Base-by-base conservation (phyloP, 2,329 filamentous ascomycete genomes). In the Cercospora canescens region DNA sequence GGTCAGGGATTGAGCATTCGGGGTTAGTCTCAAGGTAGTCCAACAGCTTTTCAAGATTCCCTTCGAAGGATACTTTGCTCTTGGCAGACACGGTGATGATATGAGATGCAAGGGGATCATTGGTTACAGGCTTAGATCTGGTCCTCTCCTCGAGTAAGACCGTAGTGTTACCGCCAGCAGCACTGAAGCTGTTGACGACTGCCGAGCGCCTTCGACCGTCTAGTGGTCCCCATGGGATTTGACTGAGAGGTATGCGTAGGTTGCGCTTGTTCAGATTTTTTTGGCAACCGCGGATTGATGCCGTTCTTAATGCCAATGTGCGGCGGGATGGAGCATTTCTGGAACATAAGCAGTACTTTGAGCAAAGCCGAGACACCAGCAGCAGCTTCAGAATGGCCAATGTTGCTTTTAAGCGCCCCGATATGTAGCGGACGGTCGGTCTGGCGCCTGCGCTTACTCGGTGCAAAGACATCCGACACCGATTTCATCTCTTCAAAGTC, bases 151-250 rank as follows among this genome's bases (percentile, higher is more conserved):
- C 87, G 1, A 92, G 72, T 6, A 92, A 76, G 26, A 91, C 76
- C 16, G 88, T 86, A 1, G 89, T 91, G 77, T 92, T 92, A 35
- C 90, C 89, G 69, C 89, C 89, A 61, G 89, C 88, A 6, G 89
- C 90, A 68, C 86, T 87, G 74, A 91, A 91, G 79, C 90, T 91
- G 80, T 92, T 92, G 68, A 90, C 76, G 24, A 81, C 76, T 0
- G 81, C 79, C 6, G 77, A 75, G 2, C 84, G 76, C 61, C 77
- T 72, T 26, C 66, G 67, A 14, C 70, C 75, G 12, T 2, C 60
- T 60, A 14, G 54, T 60, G 1, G 73, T 68, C 3, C 28, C 77
- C 81, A 83, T 1, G 76, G 69, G 0, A 74, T 85, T 58, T 81
- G 74, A 69, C 87, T 79, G 67, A 85, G 82, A 24, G 69, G 32